phyloP scores from a whole-genome alignment of 73 alveolate genomes.

The Tetrahymena malaccensis region DNA sequence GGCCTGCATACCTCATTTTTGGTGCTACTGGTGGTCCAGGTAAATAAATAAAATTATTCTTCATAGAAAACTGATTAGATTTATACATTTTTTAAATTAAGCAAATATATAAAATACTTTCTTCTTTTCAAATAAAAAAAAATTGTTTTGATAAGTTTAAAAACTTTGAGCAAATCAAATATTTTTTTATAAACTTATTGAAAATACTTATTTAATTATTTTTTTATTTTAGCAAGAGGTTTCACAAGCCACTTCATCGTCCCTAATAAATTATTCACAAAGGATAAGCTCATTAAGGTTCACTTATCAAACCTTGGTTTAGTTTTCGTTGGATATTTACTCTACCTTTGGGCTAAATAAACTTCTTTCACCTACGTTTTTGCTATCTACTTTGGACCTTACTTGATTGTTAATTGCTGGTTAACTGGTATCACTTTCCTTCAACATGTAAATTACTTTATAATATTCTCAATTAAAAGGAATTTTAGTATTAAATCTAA shows the following conservation, averaged over 20 bases:
- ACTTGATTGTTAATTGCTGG: constrained; percentile 30
- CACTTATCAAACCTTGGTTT: constrained; percentile 20
- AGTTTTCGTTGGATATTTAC: constrained; percentile 3
- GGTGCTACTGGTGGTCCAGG: constrained; percentile 41
- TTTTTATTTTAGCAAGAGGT: constrained; percentile 22
- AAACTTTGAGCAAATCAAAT: too few species aligned
- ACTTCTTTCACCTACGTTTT: constrained; percentile 36
- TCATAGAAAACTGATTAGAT: too few species aligned
- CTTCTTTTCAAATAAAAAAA: too few species aligned
- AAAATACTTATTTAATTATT: neutral
- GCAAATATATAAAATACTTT: too few species aligned
- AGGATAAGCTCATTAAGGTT: constrained; percentile 21
- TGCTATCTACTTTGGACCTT: constrained; percentile 34
- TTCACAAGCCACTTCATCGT: constrained; percentile 38
- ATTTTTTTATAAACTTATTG: too few species aligned
- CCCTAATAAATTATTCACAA: constrained; percentile 35
- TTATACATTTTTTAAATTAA: neutral
- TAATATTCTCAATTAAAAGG: neutral
- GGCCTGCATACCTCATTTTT: constrained; percentile 26
- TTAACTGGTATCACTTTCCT: constrained; percentile 31
- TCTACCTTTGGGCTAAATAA: constrained; percentile 21
- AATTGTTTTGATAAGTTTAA: too few species aligned
- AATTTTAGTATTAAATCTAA: neutral
- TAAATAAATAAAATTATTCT: neutral
- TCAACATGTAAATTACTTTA: neutral